phyloP scores from a whole-genome alignment of 192 early-diverging fungal species.

The Funneliformis mosseae region DNA sequence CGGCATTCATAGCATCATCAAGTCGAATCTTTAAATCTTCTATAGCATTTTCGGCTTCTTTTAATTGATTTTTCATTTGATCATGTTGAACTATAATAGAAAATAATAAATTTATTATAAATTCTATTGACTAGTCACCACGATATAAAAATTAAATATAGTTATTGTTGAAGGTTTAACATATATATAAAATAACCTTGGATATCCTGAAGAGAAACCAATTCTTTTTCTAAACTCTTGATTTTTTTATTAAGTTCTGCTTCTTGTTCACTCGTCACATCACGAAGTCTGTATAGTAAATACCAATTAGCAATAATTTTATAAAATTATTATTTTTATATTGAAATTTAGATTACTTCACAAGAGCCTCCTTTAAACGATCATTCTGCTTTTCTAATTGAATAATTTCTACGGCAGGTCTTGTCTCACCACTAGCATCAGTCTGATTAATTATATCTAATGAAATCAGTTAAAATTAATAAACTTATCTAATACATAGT shows the following conservation, averaged over 20 bases:
- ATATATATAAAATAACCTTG: constrained; percentile 42
- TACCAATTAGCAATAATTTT: constrained; percentile 3
- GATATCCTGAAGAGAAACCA: constrained; percentile 56
- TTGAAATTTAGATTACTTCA: constrained; percentile 49
- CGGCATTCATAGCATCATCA: constrained; percentile 80
- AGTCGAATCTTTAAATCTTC: constrained; percentile 83
- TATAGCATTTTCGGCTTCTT: constrained; percentile 68
- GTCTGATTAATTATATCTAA: constrained; percentile 7
- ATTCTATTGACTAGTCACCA: background rate
- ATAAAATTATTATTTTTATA: background rate
- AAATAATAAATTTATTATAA: background rate
- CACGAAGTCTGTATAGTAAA: constrained; percentile 62
- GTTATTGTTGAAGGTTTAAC: no score
- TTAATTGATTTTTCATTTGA: constrained; percentile 56
- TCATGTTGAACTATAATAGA: constrained; percentile 49
- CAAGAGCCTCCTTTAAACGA: constrained; percentile 83
- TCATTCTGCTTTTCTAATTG: constrained; percentile 85
- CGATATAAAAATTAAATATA: no score
- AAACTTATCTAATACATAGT: background rate
- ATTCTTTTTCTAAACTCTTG: constrained; percentile 73
- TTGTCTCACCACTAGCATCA: constrained; percentile 36
- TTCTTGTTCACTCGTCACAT: constrained; percentile 75
- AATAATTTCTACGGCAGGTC: constrained; percentile 56
- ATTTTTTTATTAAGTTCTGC: constrained; percentile 62
- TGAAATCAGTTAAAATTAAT: background rate